phyloP scores from a whole-genome alignment of 257 asterid species.

The Linderniella brevidens region DNA sequence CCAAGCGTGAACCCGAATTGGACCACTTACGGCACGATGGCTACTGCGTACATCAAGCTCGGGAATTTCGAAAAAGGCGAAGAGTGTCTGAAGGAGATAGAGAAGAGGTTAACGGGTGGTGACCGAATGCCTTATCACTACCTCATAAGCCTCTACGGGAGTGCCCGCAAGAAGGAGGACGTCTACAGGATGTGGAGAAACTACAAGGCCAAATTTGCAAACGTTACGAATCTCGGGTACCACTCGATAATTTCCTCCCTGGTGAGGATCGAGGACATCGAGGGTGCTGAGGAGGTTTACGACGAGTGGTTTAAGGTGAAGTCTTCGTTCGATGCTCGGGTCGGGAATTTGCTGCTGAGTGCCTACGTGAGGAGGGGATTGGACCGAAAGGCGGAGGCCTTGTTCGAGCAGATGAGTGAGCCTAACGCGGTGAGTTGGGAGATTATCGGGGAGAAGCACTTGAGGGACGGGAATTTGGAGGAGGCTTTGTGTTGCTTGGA shows the following conservation, averaged over 20 bases:
- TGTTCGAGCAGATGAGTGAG: constrained; percentile 47
- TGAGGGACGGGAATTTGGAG: constrained; percentile 27
- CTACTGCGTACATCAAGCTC: constrained; percentile 43
- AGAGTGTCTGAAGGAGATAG: constrained; percentile 43
- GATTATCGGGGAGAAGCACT: constrained; percentile 58
- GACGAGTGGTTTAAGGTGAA: constrained; percentile 72
- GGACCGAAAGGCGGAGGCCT: constrained; percentile 32
- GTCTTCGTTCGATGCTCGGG: constrained; percentile 46
- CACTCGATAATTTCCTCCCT: constrained; percentile 58
- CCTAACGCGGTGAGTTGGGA: constrained; percentile 79
- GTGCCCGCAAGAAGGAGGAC: constrained; percentile 55
- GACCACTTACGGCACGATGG: constrained; percentile 89
- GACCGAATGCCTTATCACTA: constrained; percentile 64
- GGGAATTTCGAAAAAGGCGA: constrained; percentile 46
- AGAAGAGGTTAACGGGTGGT: constrained; percentile 46
- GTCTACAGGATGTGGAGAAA: constrained; percentile 55
- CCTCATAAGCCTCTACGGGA: constrained; percentile 63
- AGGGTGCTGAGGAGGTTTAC: constrained; percentile 58
- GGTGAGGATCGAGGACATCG: constrained; percentile 44
- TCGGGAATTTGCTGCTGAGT: constrained; percentile 55
- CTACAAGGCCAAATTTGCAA: constrained; percentile 44
- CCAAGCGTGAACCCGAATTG: constrained; percentile 46
- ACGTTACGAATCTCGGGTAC: constrained; percentile 55
- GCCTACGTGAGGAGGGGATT: constrained; percentile 48
- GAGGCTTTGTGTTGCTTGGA: constrained; percentile 68